phyloP scores from a whole-genome alignment of 192 early-diverging fungal species.

The Mortierella claussenii region DNA sequence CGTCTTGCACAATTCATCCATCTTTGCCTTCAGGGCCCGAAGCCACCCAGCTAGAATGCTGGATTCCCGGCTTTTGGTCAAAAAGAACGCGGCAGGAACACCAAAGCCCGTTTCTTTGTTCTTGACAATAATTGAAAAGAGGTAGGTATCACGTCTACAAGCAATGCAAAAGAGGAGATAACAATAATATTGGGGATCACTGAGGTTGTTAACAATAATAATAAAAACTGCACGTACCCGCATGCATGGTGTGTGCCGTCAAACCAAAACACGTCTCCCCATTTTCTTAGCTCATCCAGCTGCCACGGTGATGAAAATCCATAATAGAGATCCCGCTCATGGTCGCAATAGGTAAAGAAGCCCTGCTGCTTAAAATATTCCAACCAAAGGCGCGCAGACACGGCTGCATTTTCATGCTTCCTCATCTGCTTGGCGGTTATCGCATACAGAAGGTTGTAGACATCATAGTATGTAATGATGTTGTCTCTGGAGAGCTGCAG shows the following conservation, averaged over 20 bases:
- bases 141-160: constrained; percentile 13
- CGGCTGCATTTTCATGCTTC: not conserved
- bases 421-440: constrained; percentile 10
- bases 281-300: constrained; percentile 15
- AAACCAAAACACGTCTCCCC: constrained; percentile 21
- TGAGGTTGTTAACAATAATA: too few species aligned
- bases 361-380: constrained; percentile 5
- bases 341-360: constrained; percentile 24
- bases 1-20: constrained; percentile 1
- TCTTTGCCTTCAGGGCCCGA: not conserved
- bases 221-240: too few species aligned
- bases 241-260: constrained; percentile 11
- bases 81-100: constrained; percentile 15
- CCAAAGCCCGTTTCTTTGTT: constrained; percentile 17
- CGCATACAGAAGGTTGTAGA: constrained; percentile 12
- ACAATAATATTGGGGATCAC: not conserved
- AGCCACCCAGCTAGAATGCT: constrained; percentile 2
- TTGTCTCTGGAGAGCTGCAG: constrained; percentile 11
- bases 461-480: constrained; percentile 26
- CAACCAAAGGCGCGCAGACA: constrained; percentile 24
- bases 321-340: constrained; percentile 8
- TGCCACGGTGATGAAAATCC: constrained; percentile 25
- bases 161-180: not conserved
- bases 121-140: constrained; percentile 17
- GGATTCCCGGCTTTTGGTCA: constrained; percentile 1